Evolutionary conservation across 2,329 filamentous ascomycete species (phyloP).

Genomic region (Trichoderma cornu-damae): DNA sequence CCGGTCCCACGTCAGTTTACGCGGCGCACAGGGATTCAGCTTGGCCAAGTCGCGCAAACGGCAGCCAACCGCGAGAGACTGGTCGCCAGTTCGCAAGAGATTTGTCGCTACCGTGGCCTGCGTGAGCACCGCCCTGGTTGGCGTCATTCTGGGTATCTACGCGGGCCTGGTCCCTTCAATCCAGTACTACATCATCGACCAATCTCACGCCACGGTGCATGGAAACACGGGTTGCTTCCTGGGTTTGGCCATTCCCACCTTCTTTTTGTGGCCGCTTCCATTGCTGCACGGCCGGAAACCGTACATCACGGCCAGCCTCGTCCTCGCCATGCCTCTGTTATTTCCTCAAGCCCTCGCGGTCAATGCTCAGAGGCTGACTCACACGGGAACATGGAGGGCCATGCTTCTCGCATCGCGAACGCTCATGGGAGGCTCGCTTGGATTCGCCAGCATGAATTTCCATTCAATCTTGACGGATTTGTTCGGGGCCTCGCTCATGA

Average conservation of each 20-base stretch:
- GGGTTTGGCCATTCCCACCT: conserved; percentile 63
- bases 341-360: conserved; percentile 71
- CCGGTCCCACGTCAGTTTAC: conserved; percentile 51
- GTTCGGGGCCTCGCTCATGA: conserved; percentile 72
- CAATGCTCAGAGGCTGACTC: conserved; percentile 50
- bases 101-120: conserved; percentile 65
- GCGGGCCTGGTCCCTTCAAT: conserved; percentile 74
- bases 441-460: conserved; percentile 74
- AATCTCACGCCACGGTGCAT: conserved; percentile 60
- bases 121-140: conserved; percentile 66
- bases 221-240: conserved; percentile 71
- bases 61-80: conserved; percentile 67
- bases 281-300: conserved; percentile 72
- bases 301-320: conserved; percentile 65
- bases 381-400: conserved; percentile 51
- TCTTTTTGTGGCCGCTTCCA: conserved; percentile 69
- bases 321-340: conserved; percentile 64
- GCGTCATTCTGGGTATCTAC: conserved; percentile 68
- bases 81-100: conserved; percentile 61
- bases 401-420: conserved; percentile 59
- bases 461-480: conserved; percentile 66
- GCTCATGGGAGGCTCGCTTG: conserved; percentile 63
- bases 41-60: conserved; percentile 51
- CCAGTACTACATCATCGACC: conserved; percentile 69
- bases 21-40: conserved; percentile 46